phyloP scores from a whole-genome alignment of 2,329 filamentous ascomycete species.

The Scedosporium dehoogii region DNA sequence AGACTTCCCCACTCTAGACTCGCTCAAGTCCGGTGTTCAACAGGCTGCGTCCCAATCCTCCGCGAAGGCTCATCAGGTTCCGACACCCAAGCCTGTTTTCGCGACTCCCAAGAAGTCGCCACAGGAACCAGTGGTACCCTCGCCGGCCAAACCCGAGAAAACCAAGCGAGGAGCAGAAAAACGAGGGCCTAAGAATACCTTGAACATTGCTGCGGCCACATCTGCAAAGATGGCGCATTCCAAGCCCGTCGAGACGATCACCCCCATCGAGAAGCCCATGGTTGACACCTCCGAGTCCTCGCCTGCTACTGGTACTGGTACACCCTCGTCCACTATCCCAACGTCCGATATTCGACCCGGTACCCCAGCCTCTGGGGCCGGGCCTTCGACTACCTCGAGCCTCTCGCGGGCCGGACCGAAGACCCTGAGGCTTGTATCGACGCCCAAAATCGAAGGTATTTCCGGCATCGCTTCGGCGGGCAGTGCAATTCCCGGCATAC shows the following conservation, averaged over 20 bases:
- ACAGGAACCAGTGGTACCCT: not conserved
- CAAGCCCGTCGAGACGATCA: conserved; percentile 18
- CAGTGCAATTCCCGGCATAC: not conserved
- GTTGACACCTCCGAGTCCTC: not conserved
- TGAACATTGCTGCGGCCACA: conserved; percentile 41
- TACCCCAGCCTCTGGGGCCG: conserved; percentile 34
- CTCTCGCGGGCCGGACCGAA: conserved; percentile 32
- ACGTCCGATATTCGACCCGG: not conserved
- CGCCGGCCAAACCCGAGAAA: not conserved
- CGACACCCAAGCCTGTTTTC: conserved; percentile 20
- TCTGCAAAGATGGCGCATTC: conserved; percentile 18
- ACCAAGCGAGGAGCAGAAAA: conserved; percentile 19
- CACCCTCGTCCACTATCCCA: conserved; percentile 2
- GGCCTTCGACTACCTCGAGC: conserved; percentile 10
- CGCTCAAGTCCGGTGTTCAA: conserved; percentile 27
- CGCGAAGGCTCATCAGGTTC: conserved; percentile 24
- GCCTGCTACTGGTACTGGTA: conserved; percentile 2
- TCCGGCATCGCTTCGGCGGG: not conserved
- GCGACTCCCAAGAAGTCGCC: conserved; percentile 18
- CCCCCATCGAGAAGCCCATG: conserved; percentile 1
- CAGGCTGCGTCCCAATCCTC: conserved; percentile 22
- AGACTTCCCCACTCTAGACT: conserved; percentile 51
- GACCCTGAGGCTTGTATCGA: conserved; percentile 60
- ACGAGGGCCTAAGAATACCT: conserved; percentile 28
- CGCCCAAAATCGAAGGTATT: conserved; percentile 50